phyloP scores from a whole-genome alignment of 805 yeast genomes.

The Candida ortonii region DNA sequence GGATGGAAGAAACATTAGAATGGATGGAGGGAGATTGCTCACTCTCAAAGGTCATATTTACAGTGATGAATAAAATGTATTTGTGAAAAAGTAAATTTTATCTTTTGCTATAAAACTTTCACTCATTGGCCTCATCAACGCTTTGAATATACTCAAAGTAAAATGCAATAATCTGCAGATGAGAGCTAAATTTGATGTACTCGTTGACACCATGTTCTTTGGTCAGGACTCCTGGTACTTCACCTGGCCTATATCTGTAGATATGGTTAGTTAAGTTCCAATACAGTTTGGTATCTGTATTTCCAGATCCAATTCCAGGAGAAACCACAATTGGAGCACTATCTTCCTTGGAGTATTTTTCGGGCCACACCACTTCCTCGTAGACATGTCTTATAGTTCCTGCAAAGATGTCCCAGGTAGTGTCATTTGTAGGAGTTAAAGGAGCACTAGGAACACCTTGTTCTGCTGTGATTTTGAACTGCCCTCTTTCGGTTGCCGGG shows the following conservation, averaged over 20 bases:
- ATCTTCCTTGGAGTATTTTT: slow-evolving; percentile 27
- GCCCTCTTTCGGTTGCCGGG: slow-evolving; percentile 29
- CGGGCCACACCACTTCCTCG: slow-evolving; percentile 41
- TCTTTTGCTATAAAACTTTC: background rate
- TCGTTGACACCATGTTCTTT: slow-evolving; percentile 68
- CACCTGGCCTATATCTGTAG: slow-evolving; percentile 52
- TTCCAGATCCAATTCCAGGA: slow-evolving; percentile 61
- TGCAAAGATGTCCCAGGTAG: slow-evolving; percentile 41
- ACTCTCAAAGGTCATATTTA: slow-evolving; percentile 24
- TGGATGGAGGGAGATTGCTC: slow-evolving; percentile 25
- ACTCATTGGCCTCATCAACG: slow-evolving; percentile 32
- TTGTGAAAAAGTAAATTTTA: background rate
- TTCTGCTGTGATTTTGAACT: slow-evolving; percentile 11
- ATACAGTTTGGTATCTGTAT: slow-evolving; percentile 63
- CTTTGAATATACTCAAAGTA: slow-evolving; percentile 50
- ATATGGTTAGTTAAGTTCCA: slow-evolving; percentile 58
- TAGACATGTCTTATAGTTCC: slow-evolving; percentile 46
- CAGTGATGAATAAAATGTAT: slow-evolving; percentile 19
- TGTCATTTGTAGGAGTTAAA: slow-evolving; percentile 42
- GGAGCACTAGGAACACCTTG: slow-evolving; percentile 48
- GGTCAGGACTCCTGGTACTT: slow-evolving; percentile 35
- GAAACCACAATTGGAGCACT: slow-evolving; percentile 45
- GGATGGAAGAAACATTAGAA: slow-evolving; percentile 24
- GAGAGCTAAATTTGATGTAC: slow-evolving; percentile 49
- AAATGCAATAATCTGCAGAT: slow-evolving; percentile 56